Base-by-base conservation (phyloP, 805 yeast genomes). In the Yarrowia sp. region DNA sequence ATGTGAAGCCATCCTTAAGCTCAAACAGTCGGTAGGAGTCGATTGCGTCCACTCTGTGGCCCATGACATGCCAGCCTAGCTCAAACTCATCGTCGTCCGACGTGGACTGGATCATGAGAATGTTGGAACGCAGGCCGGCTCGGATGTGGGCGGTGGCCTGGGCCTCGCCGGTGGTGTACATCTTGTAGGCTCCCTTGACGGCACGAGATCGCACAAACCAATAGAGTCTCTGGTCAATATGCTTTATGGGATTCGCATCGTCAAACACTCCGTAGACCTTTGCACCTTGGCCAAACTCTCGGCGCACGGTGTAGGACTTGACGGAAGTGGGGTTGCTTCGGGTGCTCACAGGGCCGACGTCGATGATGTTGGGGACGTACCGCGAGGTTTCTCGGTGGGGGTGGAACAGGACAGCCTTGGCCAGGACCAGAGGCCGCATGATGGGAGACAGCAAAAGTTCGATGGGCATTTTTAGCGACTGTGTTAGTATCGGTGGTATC, bases 171-270 rank as follows among this genome's bases (percentile, higher is more conserved):
- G 82, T 76, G 10, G 84, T 81, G 72, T 79, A 86, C 86, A 86
- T 82, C 74, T 83, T 85, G 78, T 86, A 87, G 1, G 88, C 87
- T 63, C 90, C 89, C 76, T 86, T 86, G 64, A 86, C 89, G 4
- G 89, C 88, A 71, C 89, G 80, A n/a, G 89, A 86, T 72, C 89
- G 80, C 15, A 80, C 81, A 78, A 85, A 84, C 83, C 86, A 83
- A 73, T 83, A 86, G 16, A 85, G 72, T 38, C 84, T 77, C 55
- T 84, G 78, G 41, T 73, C 74, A 36, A 75, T 71, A 14, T 70
- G 68, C 8, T 73, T 69, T n/a, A 63, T 59, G 22, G 74, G 74
- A 15, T 77, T 76, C n/a, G 82, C 80, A 59, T 84, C 82, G 70
- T 82, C 77, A 72, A 78, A 86, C 11, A 87, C 90, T 71, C 85